Base-by-base conservation (phyloP, 2,329 filamentous ascomycete genomes). In the Verticillium isaacii region DNA sequence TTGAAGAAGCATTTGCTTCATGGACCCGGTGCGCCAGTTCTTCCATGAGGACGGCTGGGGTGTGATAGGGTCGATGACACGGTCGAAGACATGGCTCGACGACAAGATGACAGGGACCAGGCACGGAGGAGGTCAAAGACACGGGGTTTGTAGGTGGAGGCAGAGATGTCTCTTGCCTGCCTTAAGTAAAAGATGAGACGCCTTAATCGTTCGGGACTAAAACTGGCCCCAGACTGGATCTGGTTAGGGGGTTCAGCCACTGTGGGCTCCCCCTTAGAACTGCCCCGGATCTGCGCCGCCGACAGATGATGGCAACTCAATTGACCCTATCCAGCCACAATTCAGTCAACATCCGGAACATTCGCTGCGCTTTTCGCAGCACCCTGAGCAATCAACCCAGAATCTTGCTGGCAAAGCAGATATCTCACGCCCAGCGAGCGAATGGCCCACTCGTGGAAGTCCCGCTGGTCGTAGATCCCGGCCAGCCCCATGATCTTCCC, bases 401-500 rank as follows among this genome's bases (percentile, higher is more conserved):
- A 67, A 45, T 68, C 66, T 39, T 64, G 66, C 50, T 64, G 66
- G 15, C 63, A 59, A 11, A 67, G 61, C 7, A 68, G 57, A 32
- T 65, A 67, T 5, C 63, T 60, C 4, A 66, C 65, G 1, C 63
- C 65, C 14, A 68, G 60, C 14, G 60, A 32, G 29, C 65, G 62
- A 29, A 68, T 63, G 1, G 63, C 66, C 66, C 66, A 66, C 17
- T 64, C 57, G 8, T 66, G 65, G 9, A 68, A 17, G 29, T 66
- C 62, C 7, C 55, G 37, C 14, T 63, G 60, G 23, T 67, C 63
- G 54, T 70, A 70, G 41, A 70, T 65, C 4, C 69, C 69, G 2
- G 68, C 65, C 17, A 71, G 14, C 1, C 69, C 69, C 61, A 70
- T 65, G 17, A 65, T 63, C 63, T 66, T 69, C 4, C 65, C 64